Conservation (phyloP, 2,329 filamentous ascomycete species). For the Anisogramma anomala region DNA sequence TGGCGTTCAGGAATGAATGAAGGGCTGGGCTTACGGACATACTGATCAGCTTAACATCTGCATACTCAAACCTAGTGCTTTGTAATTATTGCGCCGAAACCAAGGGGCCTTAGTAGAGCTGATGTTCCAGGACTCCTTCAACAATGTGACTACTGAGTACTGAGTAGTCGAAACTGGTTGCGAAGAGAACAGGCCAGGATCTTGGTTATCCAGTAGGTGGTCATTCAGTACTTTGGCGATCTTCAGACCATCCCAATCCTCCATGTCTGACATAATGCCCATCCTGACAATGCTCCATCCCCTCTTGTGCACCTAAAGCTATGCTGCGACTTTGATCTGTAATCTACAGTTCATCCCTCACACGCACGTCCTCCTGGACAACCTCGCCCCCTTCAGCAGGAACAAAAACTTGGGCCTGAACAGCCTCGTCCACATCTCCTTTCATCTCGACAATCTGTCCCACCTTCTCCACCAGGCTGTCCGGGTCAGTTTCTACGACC, state of each 20-base stretch:
- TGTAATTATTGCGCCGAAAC: no score
- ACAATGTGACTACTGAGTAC: no score
- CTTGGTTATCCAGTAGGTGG: no score
- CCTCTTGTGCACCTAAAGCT: neutral
- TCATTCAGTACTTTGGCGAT: no score
- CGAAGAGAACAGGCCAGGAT: no score
- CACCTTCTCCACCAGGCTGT: slow-evolving; percentile 40
- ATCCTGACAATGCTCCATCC: neutral
- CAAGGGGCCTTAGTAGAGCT: no score
- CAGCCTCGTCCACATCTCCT: slow-evolving; percentile 8
- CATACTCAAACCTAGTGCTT: neutral
- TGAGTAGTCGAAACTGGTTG: no score
- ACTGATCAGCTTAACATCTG: neutral
- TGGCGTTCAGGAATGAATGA: neutral
- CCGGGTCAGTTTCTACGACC: slow-evolving; percentile 20
- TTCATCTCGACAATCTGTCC: slow-evolving; percentile 37
- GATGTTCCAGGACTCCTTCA: no score
- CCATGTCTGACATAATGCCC: neutral
- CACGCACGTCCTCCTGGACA: slow-evolving; percentile 23
- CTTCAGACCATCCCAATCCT: no score
- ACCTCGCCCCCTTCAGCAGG: slow-evolving; percentile 16
- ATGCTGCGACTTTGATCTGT: neutral
- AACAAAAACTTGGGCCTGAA: slow-evolving; percentile 3
- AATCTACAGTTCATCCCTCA: slow-evolving; percentile 29
- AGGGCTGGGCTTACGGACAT: neutral